Evolutionary conservation across 108 stramenopile genomes (phyloP), one percentile per base, ranked within the genome.

Genomic region (Cyclotella sp.): DNA sequence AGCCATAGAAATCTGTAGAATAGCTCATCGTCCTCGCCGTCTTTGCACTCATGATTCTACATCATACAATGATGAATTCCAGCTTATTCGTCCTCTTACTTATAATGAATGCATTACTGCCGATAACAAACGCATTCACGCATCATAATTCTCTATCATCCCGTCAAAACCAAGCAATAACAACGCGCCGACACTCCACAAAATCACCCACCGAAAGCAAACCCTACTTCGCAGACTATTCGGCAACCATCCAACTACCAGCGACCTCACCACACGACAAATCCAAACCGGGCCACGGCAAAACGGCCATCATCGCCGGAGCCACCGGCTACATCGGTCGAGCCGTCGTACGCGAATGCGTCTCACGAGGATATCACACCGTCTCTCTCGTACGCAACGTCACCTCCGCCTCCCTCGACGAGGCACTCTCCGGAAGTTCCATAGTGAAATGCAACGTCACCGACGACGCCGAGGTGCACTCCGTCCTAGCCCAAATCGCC

Each of bases 261-360:
- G 4, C 34, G 34, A 6, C 55, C n/a, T 3, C 55, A 55, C 3
- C 11, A 55, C 22, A 26, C 55, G 24, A 26, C 55, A 55, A 55
- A 21, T 55, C 11, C 30, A 61, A 61, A 61, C 63, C 63, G 52
- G 68, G 72, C 27, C 10, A 53, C 9, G 68, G 68, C 0, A 89
- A 89, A 54, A 83, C 78, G 24, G 72, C 82, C 21, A 74, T 89
- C 19, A 58, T 89, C 13, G 88, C 86, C 15, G 88, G 88, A 44
- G 81, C 86, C 54, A 85, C 86, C 16, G 88, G 88, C 19, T 87
- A 89, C 53, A 89, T 89, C 68, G 88, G 88, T 29, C 76, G 80
- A 67, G 83, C 86, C 13, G 81, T 78, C 15, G 88, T 89, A 18
- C 76, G 67, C 7, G 88, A 89, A 75, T 82, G 81, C 49, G 81